Evolutionary conservation across 306 rosid species (phyloP), one percentile per base, ranked within the genome.

Genomic region (Hippophae rhamnoides): DNA sequence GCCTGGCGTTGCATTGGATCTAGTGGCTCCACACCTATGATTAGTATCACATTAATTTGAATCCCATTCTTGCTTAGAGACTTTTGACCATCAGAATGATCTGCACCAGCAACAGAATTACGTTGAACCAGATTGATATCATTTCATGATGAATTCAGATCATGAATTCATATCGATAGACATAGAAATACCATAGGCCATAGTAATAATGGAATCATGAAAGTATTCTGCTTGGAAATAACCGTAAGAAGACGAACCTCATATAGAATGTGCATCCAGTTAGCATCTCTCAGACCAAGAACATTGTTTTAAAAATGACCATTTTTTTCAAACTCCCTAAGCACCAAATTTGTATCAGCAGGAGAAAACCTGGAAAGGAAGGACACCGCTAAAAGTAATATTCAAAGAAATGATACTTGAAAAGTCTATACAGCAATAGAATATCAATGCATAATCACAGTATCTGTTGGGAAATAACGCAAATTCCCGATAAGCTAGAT

Each of bases 291-390:
- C 54, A 95, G 95, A 58, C 99, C 96, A 49, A 96, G 79, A 81
- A 92, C 80, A 63, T 18, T 18, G 88, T 96, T 69, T 82, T 92
- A 82, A 88, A 88, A 73, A 92, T 82, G 78, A 75, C 99, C 99
- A 66, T 96, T 88, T 76, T 86, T 92, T 75, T 92, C 96, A 67
- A 92, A 88, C 75, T 92, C 99, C 76, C 99, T 78, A 73, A 92
- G 77, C 38, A 92, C 90, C 71, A 80, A 68, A 61, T 88, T 92
- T 38, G 95, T 88, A 56, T 92, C 93, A 57, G 84, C 81, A 11
- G 95, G 90, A 62, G 95, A 83, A 76, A 92, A 88, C 56, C 99
- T 92, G 85, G 76, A 80, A 49, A 60, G 43, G 61, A 61, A 43
- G 9, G 51, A 66, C 44, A 62, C n/a, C 3, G 58, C 57, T 4